These are phyloP conservation scores for Dactylonectria estremocensis DNA, from an alignment of 2,329 filamentous ascomycete species.

Conservation along the genomic window DNA sequence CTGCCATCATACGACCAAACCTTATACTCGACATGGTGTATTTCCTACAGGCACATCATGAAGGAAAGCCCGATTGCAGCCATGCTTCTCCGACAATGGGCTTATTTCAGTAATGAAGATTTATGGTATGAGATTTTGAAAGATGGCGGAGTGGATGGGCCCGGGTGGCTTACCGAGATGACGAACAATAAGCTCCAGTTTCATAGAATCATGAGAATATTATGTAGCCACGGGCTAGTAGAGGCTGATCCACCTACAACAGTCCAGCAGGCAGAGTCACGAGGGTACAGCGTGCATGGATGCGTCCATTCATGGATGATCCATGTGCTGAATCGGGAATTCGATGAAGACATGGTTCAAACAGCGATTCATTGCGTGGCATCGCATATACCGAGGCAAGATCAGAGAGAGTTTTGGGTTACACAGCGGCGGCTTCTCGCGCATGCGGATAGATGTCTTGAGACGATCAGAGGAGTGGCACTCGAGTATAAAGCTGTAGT, in stretches of 20 bases:
- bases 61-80: slow-evolving; percentile 42
- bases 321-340: slow-evolving; percentile 44
- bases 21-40: slow-evolving; percentile 57
- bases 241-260: slow-evolving; percentile 38
- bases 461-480: slow-evolving; percentile 14
- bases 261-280: slow-evolving; percentile 27
- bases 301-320: slow-evolving; percentile 54
- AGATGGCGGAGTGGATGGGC: slow-evolving; percentile 26
- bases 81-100: slow-evolving; percentile 57
- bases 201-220: slow-evolving; percentile 46
- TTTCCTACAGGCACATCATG: slow-evolving; percentile 57
- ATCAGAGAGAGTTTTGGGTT: slow-evolving; percentile 30
- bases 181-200: slow-evolving; percentile 43
- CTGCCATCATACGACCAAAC: slow-evolving; percentile 51
- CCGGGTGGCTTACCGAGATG: slow-evolving; percentile 46
- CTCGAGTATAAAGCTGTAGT: not conserved
- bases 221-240: slow-evolving; percentile 50
- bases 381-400: slow-evolving; percentile 25
- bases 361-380: slow-evolving; percentile 29
- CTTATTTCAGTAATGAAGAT: slow-evolving; percentile 60
- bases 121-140: slow-evolving; percentile 61
- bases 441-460: slow-evolving; percentile 39
- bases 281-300: slow-evolving; percentile 53
- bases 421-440: slow-evolving; percentile 39
- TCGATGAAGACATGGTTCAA: slow-evolving; percentile 4